These are phyloP conservation scores for Citeromyces hawaiiensis DNA, from an alignment of 1,139 yeast genomes.

Conservation along the genomic window DNA sequence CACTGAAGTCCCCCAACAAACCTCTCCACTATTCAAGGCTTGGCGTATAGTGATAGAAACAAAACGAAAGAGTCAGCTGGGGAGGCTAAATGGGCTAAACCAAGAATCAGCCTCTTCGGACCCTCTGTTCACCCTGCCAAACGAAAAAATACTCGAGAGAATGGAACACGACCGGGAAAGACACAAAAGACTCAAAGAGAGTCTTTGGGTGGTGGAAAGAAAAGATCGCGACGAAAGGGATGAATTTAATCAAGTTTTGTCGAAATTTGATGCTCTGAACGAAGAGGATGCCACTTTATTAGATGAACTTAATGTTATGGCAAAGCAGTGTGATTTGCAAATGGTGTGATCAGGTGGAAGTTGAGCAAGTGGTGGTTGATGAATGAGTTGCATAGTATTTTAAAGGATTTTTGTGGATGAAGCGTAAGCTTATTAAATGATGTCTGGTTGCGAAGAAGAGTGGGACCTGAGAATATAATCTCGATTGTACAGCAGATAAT, in stretches of 20 bases:
- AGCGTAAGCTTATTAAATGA: no score
- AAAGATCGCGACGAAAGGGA: constrained; percentile 29
- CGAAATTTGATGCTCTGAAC: constrained; percentile 27
- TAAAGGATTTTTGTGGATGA: not conserved
- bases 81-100: not conserved
- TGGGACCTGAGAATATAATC: no score
- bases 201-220: constrained; percentile 54
- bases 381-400: no score
- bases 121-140: constrained; percentile 10
- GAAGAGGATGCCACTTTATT: constrained; percentile 37
- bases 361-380: no score
- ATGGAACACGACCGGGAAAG: constrained; percentile 86
- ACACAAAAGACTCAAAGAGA: constrained; percentile 67
- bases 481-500: no score
- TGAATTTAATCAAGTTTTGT: constrained; percentile 55
- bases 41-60: constrained; percentile 19
- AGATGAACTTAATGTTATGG: constrained; percentile 39
- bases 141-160: constrained; percentile 46
- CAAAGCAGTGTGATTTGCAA: constrained; percentile 19
- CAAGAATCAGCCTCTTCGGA: not conserved
- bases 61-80: not conserved
- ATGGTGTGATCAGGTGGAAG: no score
- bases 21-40: constrained; percentile 19
- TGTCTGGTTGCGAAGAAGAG: no score
- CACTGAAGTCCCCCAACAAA: no score